phyloP scores from a whole-genome alignment of 768 basidiomycete genomes.

The Termitomyces sp. region DNA sequence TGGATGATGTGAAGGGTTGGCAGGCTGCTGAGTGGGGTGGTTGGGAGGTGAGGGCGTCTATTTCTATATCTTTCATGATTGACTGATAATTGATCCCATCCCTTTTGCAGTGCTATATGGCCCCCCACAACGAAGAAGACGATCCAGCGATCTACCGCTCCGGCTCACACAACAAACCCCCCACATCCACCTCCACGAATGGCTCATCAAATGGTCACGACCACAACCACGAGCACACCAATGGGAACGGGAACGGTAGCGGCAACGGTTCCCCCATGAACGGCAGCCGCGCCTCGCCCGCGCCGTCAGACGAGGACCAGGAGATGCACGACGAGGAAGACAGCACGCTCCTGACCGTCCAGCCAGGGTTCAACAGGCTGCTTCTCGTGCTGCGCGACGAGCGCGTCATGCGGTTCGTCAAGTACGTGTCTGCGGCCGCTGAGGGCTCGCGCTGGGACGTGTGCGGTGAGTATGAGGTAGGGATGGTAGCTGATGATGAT shows the following conservation, averaged over 20 bases:
- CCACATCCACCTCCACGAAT: conserved; percentile 10
- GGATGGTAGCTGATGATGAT: conserved; percentile 62
- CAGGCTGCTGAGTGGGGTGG: conserved; percentile 80
- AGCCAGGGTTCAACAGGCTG: conserved; percentile 87
- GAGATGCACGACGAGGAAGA: conserved; percentile 57
- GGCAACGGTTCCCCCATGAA: not conserved
- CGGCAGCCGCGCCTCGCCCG: conserved; percentile 15
- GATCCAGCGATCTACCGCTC: conserved; percentile 93
- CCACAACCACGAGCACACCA: not conserved
- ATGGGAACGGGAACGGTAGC: not conserved
- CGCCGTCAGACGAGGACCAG: conserved; percentile 32
- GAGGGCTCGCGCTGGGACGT: conserved; percentile 93
- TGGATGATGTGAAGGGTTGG: conserved; percentile 48
- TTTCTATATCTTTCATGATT: conserved; percentile 5
- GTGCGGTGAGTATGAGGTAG: conserved; percentile 89
- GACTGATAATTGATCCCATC: not conserved
- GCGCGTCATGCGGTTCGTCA: conserved; percentile 91
- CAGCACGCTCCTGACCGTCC: conserved; percentile 79
- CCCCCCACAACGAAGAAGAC: conserved; percentile 90
- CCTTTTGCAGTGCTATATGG: conserved; percentile 78
- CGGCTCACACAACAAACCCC: conserved; percentile 41
- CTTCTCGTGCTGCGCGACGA: conserved; percentile 90
- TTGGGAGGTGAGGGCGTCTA: conserved; percentile 70
- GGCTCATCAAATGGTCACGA: conserved; percentile 10
- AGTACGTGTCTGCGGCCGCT: conserved; percentile 89